These are phyloP conservation scores for Aureobasidium sp. DNA, from an alignment of 2,329 filamentous ascomycete species.

Conservation along the genomic window DNA sequence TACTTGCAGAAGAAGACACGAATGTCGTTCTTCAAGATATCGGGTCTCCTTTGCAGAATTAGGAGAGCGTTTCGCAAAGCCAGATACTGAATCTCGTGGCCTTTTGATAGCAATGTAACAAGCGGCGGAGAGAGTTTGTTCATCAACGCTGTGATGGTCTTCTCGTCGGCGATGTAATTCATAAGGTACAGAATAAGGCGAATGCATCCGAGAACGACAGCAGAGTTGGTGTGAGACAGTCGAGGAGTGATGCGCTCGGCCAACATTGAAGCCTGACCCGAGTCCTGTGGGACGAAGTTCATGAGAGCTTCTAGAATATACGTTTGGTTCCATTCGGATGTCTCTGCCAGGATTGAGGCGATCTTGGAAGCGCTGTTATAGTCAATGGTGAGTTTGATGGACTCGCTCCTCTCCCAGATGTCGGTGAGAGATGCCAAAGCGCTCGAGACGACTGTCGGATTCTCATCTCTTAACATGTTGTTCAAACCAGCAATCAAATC, in stretches of 20 bases:
- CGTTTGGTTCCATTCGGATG: conserved; percentile 98
- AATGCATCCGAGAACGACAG: conserved; percentile 92
- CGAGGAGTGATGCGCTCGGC: conserved; percentile 94
- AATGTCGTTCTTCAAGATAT: conserved; percentile 92
- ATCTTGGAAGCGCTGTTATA: conserved; percentile 97
- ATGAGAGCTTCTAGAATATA: conserved; percentile 97
- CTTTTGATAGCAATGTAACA: conserved; percentile 90
- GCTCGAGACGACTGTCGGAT: conserved; percentile 93
- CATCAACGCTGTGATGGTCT: conserved; percentile 78
- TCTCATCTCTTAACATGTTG: conserved; percentile 83
- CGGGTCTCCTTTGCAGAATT: conserved; percentile 85
- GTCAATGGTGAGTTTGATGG: conserved; percentile 96
- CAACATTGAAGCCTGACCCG: conserved; percentile 75
- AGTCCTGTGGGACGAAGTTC: conserved; percentile 93
- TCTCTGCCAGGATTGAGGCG: conserved; percentile 91
- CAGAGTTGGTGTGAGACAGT: conserved; percentile 92
- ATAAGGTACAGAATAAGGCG: conserved; percentile 94
- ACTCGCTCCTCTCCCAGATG: conserved; percentile 96
- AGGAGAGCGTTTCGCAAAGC: conserved; percentile 88
- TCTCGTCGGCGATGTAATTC: conserved; percentile 95
- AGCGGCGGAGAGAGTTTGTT: conserved; percentile 90
- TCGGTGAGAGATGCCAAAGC: conserved; percentile 88
- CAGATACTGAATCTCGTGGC: conserved; percentile 96
- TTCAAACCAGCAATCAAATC: conserved; percentile 91
- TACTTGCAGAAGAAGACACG: conserved; percentile 99